Conservation (phyloP, 1,284 basidiomycete genomes). For the Ustilago xerochloae region DNA sequence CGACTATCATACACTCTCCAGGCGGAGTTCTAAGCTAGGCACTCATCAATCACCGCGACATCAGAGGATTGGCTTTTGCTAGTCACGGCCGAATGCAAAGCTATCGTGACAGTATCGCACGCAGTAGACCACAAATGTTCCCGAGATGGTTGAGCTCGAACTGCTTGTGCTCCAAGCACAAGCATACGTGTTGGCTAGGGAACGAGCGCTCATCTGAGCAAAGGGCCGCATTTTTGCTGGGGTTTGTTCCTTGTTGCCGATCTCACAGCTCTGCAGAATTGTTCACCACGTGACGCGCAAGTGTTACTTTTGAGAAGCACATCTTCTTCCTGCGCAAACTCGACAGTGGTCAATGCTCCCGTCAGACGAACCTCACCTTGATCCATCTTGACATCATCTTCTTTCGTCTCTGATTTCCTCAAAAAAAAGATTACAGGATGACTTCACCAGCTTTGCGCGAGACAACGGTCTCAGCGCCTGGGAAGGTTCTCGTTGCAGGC, state of each 20-base stretch:
- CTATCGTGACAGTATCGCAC: no score
- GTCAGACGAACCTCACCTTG: not conserved
- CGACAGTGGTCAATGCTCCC: no score
- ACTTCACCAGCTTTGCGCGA: constrained; percentile 2
- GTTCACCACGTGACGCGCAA: constrained; percentile 18
- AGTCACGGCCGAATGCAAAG: not conserved
- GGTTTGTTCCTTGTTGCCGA: not conserved
- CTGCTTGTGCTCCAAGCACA: not conserved
- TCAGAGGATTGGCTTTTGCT: not conserved
- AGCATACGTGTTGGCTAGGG: not conserved
- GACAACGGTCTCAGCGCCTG: constrained; percentile 83
- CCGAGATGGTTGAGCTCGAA: no score
- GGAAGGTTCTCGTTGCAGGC: constrained; percentile 83
- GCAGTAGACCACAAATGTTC: no score
- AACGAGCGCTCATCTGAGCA: no score
- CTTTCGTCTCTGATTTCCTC: no score
- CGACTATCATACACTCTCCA: not conserved
- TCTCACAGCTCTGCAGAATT: not conserved
- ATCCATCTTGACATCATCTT: not conserved
- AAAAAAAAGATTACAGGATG: no score
- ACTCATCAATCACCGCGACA: not conserved
- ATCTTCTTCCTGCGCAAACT: constrained; percentile 14
- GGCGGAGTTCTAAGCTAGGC: constrained; percentile 18
- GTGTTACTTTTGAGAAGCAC: constrained; percentile 21
- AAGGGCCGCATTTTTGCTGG: not conserved